Conservation (phyloP, 1,284 basidiomycete genomes). For the Cryptococcus sp. region DNA sequence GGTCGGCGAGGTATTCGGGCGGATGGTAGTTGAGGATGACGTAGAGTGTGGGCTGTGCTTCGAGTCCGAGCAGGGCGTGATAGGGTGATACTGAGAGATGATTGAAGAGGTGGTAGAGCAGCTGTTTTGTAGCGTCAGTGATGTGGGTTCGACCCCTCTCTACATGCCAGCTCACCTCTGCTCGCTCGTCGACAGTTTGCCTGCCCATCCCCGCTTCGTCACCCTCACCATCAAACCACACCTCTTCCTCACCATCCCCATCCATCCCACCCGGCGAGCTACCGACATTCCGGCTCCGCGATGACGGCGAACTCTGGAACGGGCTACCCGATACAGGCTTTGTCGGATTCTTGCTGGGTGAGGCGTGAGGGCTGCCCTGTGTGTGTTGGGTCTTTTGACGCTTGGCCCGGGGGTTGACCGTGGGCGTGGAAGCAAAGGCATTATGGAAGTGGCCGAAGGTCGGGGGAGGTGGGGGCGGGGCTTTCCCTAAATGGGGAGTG, state of each 20-base stretch:
- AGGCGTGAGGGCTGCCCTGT: constrained; percentile 16
- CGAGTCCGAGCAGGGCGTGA: constrained; percentile 8
- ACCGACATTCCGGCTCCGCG: constrained; percentile 3
- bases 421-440: constrained; percentile 32
- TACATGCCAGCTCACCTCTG: neutral
- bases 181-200: constrained; percentile 1
- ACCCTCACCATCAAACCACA: constrained; percentile 1
- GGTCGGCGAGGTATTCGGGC: neutral
- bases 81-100: constrained; percentile 23
- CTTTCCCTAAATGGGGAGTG: constrained; percentile 8
- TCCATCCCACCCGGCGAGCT: constrained; percentile 10
- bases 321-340: constrained; percentile 7
- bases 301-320: constrained; percentile 3
- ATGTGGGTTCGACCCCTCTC: no score
- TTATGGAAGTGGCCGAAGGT: constrained; percentile 34
- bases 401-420: constrained; percentile 20
- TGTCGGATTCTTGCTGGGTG: constrained; percentile 10
- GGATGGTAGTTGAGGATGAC: constrained; percentile 29
- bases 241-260: constrained; percentile 5
- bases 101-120: constrained; percentile 38
- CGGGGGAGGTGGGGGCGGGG: constrained; percentile 20
- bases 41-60: constrained; percentile 25
- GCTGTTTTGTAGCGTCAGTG: constrained; percentile 11
- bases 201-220: constrained; percentile 1
- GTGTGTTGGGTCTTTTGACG: constrained; percentile 19